Percentiles rank a stretch among this genome's conserved stretches.
Conservation (phyloP, 2,329 filamentous ascomycete species). For the Beauveria scarabaeidicola region DNA sequence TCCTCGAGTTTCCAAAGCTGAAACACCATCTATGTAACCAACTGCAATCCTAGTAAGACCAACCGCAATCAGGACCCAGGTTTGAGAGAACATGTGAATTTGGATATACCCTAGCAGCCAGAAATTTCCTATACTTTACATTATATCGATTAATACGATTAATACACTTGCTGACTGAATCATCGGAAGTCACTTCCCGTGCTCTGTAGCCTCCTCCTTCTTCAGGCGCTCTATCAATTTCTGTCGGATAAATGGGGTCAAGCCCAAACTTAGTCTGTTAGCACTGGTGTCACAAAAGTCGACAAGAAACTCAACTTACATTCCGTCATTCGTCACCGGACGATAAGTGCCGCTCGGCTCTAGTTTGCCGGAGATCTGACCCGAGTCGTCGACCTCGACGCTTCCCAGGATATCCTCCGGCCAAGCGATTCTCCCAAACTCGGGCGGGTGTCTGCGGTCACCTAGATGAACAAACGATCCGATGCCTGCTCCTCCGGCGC, state of each 20-base stretch:
- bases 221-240: constrained; percentile 43
- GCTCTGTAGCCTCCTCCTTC: constrained; percentile 34
- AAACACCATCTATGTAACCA: too few relatives aligned
- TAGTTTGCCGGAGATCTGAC: constrained; percentile 49
- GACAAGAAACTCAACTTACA: constrained; percentile 40
- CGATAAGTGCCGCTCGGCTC: constrained; percentile 56
- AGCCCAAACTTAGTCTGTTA: constrained; percentile 35
- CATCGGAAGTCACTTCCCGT: neutral
- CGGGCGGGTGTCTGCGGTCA: constrained; percentile 54
- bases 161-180: neutral
- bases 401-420: constrained; percentile 64
- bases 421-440: constrained; percentile 60
- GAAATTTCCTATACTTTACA: neutral
- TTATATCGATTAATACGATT: neutral
- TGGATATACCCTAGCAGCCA: too few relatives aligned
- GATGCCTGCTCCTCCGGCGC: constrained; percentile 48
- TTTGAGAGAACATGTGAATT: too few relatives aligned
- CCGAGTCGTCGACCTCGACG: constrained; percentile 51
- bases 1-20: too few relatives aligned
- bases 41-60: too few relatives aligned
- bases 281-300: constrained; percentile 8
- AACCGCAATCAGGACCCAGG: too few relatives aligned
- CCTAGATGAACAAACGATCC: constrained; percentile 59
- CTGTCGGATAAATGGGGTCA: constrained; percentile 43
- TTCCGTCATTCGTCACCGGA: constrained; percentile 56